Base-by-base conservation (phyloP, 192 early-diverging fungal genomes). In the Umbelopsis sp. region DNA sequence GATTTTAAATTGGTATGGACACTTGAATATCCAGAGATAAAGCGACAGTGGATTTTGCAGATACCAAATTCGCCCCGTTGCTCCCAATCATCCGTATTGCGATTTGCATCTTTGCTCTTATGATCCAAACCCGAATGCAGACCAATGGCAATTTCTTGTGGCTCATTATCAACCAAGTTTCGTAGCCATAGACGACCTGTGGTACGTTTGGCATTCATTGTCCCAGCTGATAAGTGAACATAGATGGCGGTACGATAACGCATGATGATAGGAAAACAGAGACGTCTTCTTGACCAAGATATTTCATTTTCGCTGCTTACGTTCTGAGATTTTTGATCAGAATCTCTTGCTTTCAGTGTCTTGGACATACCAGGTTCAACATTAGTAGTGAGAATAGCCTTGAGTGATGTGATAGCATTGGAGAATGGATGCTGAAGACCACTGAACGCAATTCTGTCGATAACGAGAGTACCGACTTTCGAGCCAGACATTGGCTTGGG, bases 251-350 rank as follows among this genome's bases (percentile, higher is more conserved):
- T 71, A 21, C 54, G 24, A 24, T 76, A 71, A 4, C 75, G 62
- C 75, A 71, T 76, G 11, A 20, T 52, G 8, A 76, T 45, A 22
- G 75, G 75, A 24, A 76, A 68, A 16, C 68, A 76, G 16, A 76
- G 41, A 20, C 52, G 65, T 24, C 54, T 50, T 16, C 47, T 20
- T 36, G 34, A 70, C 74, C 74, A 75, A 9, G 65, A 69, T 9
- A 43, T 32, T n/a, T 65, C 16, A 8, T 10, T 34, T 1, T 51
- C 50, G 22, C 54, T 53, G 14, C 17, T 11, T 1, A 22, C 50
- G 5, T 59, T 43, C 21, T 54, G 25, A 25, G 11, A 3, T n/a
- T 34, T 3, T 4, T 31, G 52, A 6, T 62, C 52, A 21, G 68
- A 76, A 21, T 72, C 67, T 34, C 20, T 67, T 20, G 70, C 12